Evolutionary conservation across 192 early-diverging fungal species (phyloP).

Genomic region (Coemansia aciculifera): DNA sequence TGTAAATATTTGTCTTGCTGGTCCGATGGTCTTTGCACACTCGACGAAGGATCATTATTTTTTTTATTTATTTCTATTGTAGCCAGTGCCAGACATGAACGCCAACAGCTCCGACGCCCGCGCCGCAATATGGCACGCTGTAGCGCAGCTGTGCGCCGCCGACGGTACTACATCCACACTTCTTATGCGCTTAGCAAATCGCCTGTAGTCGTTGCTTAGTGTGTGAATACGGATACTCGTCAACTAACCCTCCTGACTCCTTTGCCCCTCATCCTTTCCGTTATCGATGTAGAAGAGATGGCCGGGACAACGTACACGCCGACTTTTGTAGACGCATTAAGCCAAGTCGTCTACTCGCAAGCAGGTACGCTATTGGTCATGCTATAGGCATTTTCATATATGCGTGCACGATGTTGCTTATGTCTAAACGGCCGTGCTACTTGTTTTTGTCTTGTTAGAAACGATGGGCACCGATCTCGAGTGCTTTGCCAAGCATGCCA

Average conservation of each 20-base stretch:
- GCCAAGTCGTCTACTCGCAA: constrained; percentile 44
- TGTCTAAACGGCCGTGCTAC: neutral
- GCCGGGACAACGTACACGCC: constrained; percentile 25
- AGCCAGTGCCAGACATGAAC: constrained; percentile 20
- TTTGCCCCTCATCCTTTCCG: neutral
- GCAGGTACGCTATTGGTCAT: constrained; percentile 17
- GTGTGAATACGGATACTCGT: constrained; percentile 4
- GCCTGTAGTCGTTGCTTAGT: neutral
- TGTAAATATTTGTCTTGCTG: too few relatives aligned
- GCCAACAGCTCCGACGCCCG: constrained; percentile 31
- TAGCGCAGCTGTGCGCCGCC: constrained; percentile 36
- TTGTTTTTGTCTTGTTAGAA: constrained; percentile 15
- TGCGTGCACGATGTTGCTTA: neutral
- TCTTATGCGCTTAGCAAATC: neutral
- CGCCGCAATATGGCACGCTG: constrained; percentile 42
- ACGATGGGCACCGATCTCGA: constrained; percentile 46
- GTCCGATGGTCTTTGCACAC: too few relatives aligned
- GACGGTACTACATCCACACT: constrained; percentile 22
- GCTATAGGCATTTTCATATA: neutral
- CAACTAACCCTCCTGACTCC: constrained; percentile 6
- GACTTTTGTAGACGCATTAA: constrained; percentile 43
- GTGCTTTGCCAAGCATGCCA: constrained; percentile 50
- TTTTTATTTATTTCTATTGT: neutral
- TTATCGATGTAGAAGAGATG: constrained; percentile 23
- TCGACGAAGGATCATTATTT: neutral